Evolutionary conservation across 208 protist species (phyloP).

Genomic region (Wallacemonas collosoma): DNA sequence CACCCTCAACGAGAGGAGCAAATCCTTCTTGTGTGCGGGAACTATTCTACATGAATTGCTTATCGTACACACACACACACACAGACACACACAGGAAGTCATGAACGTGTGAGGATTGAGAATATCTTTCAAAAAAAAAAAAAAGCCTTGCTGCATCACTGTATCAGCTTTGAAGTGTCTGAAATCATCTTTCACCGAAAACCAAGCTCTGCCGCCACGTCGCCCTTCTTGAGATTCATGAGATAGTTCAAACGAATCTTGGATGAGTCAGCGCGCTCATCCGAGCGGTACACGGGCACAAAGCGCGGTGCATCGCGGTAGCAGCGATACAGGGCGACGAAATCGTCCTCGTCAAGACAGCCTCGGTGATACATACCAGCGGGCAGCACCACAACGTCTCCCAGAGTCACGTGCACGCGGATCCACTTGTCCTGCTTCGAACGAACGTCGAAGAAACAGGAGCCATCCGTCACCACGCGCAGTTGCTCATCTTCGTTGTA

Average conservation of each 20-base stretch:
- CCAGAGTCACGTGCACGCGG: constrained; percentile 69
- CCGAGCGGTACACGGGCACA: constrained; percentile 74
- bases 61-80: too few relatives aligned
- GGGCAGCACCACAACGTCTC: constrained; percentile 89
- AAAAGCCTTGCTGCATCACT: too few relatives aligned
- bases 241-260: constrained; percentile 84
- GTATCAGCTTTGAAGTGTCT: neutral
- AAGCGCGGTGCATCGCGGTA: constrained; percentile 86
- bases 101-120: too few relatives aligned
- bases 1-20: neutral
- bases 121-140: too few relatives aligned
- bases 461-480: constrained; percentile 88
- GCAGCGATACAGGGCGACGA: constrained; percentile 78
- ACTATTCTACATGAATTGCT: too few relatives aligned
- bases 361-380: constrained; percentile 85
- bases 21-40: neutral
- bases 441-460: constrained; percentile 92
- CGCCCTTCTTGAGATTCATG: constrained; percentile 88
- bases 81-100: too few relatives aligned
- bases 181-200: constrained; percentile 39
- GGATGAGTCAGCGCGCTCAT: constrained; percentile 64
- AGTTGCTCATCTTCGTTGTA: constrained; percentile 94
- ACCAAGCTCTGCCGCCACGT: constrained; percentile 76
- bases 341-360: constrained; percentile 91
- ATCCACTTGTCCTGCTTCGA: constrained; percentile 94